These are phyloP conservation scores for Aspergillus campestris DNA, from an alignment of 495 filamentous ascomycete genomes.

Conservation along the genomic window DNA sequence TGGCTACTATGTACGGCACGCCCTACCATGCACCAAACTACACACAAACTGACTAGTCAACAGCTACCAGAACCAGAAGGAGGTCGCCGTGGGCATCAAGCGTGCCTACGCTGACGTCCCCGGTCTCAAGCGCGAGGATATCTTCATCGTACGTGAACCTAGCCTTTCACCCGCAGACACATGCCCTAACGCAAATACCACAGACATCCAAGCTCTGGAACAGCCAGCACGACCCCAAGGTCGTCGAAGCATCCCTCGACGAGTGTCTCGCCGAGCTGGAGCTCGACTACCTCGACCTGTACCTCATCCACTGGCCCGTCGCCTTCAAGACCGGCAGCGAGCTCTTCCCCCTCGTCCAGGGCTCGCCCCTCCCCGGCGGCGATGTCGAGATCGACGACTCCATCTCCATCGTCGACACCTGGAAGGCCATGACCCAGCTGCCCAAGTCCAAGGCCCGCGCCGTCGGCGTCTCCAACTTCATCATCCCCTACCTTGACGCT, in stretches of 20 bases:
- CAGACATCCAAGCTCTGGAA: constrained; percentile 46
- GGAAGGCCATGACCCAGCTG: constrained; percentile 44
- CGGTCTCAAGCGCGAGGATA: constrained; percentile 42
- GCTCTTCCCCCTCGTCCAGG: constrained; percentile 36
- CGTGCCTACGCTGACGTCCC: constrained; percentile 37
- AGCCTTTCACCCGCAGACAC: not conserved
- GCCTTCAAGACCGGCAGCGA: constrained; percentile 35
- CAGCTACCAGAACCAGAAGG: constrained; percentile 44
- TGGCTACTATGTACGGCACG: constrained; percentile 42
- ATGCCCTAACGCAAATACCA: not conserved
- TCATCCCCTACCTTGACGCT: constrained; percentile 38
- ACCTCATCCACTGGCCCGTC: constrained; percentile 46
- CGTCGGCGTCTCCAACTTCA: constrained; percentile 46
- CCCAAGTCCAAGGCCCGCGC: constrained; percentile 43
- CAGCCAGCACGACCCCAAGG: constrained; percentile 40
- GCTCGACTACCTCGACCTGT: constrained; percentile 44
- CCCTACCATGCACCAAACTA: no score
- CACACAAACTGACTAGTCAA: constrained; percentile 36
- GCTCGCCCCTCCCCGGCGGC: constrained; percentile 29
- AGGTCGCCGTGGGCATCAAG: constrained; percentile 39
- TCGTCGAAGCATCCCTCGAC: constrained; percentile 38
- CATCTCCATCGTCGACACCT: constrained; percentile 45
- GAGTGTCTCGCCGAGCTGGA: constrained; percentile 39
- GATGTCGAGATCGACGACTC: constrained; percentile 36
- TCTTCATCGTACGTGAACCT: constrained; percentile 37